These are phyloP conservation scores for Drosera capensis DNA, from an alignment of 148 eudicot species.

Conservation along the genomic window DNA sequence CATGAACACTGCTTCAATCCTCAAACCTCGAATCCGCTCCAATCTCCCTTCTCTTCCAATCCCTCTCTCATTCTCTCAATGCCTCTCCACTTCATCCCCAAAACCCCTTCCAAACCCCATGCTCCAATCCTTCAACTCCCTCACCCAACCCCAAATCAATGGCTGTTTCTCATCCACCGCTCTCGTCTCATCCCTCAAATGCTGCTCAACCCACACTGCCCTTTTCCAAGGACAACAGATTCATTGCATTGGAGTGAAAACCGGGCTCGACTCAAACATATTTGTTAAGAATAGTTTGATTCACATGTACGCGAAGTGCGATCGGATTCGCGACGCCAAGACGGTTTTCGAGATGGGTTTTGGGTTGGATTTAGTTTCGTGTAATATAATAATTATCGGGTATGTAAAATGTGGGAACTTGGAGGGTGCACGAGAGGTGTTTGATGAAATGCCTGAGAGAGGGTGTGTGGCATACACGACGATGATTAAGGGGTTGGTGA, in stretches of 20 bases:
- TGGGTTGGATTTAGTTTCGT: conserved; percentile 37
- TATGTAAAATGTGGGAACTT: conserved; percentile 41
- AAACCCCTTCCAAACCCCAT: no score
- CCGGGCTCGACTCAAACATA: conserved; percentile 38
- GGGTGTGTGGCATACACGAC: conserved; percentile 68
- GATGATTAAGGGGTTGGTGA: conserved; percentile 67
- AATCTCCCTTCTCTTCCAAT: no score
- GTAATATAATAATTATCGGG: conserved; percentile 62
- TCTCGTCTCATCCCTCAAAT: conserved; percentile 45
- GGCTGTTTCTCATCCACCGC: no score
- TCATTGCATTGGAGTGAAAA: conserved; percentile 40
- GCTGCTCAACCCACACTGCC: conserved; percentile 34
- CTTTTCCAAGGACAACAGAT: conserved; percentile 41
- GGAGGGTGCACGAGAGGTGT: conserved; percentile 50
- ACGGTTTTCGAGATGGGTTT: conserved; percentile 20
- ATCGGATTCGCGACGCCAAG: conserved; percentile 30
- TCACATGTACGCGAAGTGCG: conserved; percentile 57
- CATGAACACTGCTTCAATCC: no score
- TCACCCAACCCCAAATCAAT: no score
- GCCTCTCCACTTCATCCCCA: no score
- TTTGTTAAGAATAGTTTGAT: conserved; percentile 72
- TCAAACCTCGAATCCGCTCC: no score
- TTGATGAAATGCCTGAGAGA: conserved; percentile 52
- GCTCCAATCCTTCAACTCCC: no score
- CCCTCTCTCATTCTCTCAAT: no score